Conservation (phyloP, 805 yeast species). For the Kuraishia piskuri region DNA sequence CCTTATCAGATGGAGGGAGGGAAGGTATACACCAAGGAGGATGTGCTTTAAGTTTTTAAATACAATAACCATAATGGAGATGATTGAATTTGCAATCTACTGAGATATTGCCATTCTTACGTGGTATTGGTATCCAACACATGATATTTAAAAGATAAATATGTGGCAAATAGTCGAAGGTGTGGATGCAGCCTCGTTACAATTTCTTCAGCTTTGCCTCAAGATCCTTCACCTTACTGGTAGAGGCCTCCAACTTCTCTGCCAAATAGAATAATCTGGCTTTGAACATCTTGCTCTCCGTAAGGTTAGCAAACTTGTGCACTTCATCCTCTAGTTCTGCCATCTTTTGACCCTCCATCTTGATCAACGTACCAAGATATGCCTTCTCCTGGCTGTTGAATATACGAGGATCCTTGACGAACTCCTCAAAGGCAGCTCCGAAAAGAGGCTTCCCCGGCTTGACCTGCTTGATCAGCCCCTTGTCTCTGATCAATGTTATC, state of each 20-base stretch:
- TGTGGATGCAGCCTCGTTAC: no score
- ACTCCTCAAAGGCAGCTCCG: slow-evolving; percentile 65
- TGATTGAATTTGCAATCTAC: no score
- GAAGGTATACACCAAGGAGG: no score
- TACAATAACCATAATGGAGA: no score
- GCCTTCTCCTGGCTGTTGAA: slow-evolving; percentile 57
- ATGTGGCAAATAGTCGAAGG: no score
- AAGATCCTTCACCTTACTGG: slow-evolving; percentile 15
- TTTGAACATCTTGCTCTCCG: slow-evolving; percentile 44
- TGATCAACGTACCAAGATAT: slow-evolving; percentile 44
- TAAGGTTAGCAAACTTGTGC: slow-evolving; percentile 39
- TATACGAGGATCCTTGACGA: slow-evolving; percentile 49
- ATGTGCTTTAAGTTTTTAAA: no score
- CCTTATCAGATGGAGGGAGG: no score
- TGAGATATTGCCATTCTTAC: no score
- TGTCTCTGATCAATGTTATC: slow-evolving; percentile 60
- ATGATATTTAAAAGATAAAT: no score
- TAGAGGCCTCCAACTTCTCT: slow-evolving; percentile 56
- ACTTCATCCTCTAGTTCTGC: slow-evolving; percentile 65
- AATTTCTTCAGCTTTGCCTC: background rate
- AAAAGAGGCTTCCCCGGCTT: slow-evolving; percentile 80
- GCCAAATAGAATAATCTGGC: slow-evolving; percentile 60
- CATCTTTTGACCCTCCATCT: slow-evolving; percentile 55
- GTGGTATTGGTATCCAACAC: no score
- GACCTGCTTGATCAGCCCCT: slow-evolving; percentile 63